Base-by-base conservation (phyloP, 2,329 filamentous ascomycete genomes). In the Penicillium rolfsii region DNA sequence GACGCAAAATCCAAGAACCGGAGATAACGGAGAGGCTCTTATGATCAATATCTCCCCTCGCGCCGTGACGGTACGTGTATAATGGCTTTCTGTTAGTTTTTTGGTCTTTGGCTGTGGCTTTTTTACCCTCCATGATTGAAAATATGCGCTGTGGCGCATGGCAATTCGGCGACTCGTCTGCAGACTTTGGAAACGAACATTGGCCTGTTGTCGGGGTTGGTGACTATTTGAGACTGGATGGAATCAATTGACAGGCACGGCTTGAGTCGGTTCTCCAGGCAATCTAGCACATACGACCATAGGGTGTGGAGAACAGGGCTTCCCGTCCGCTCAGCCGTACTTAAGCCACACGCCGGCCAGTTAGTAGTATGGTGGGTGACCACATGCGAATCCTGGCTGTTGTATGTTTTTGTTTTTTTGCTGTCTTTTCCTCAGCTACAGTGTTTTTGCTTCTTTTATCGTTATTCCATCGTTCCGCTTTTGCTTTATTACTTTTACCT, bases 11-110 rank as follows among this genome's bases (percentile, higher is more conserved):
- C 91, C 92, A 0, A 87, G 89, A 67, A 84, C 84, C 58, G 91
- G 95, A 74, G 91, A 96, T 35, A 87, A 93, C 58, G 94, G 94
- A 28, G 89, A 91, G n/a, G 85, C 89, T 22, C 92, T 97, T 88
- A 81, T 81, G 68, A 83, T 99, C 26, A 89, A 89, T 57, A 96
- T 98, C 63, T 96, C 93, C 0, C 85, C 91, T 1, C 86, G 93
- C 52, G 94, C 94, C 43, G 89, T 90, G 45, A 86, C 90, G 79
- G 91, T 93, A 83, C 53, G 81, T 73, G 62, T 9, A 65, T 54
- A 48, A 50, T 57, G n/a, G 5, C 53, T 19, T 22, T 57, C 41
- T 55, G 63, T 58, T 40, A 7, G n/a, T 55, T 26, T 41, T 5
- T 16, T 45, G 46, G 2, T 19, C 24, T 14, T 16, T 36, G 35